Percentiles rank a stretch among this genome's conserved stretches.
Conservation (phyloP, 2,329 filamentous ascomycete genomes). For the Fusarium drepaniforme region DNA sequence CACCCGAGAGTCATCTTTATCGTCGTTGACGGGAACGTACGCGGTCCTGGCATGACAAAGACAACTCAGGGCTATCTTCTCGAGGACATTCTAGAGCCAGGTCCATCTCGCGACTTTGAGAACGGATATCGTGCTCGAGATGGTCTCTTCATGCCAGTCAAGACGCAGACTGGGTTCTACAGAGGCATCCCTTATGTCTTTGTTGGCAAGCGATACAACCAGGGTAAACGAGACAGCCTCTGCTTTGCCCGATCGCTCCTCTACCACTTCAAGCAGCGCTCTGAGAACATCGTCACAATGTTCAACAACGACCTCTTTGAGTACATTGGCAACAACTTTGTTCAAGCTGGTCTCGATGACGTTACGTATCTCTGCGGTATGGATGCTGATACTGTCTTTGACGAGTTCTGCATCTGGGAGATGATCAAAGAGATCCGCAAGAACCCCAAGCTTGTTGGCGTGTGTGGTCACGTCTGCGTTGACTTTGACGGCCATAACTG, state of each 20-base stretch:
- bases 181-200: constrained; percentile 60
- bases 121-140: constrained; percentile 61
- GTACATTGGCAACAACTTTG: constrained; percentile 53
- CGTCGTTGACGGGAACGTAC: constrained; percentile 61
- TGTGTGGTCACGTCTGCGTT: constrained; percentile 62
- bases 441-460: constrained; percentile 58
- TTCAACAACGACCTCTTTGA: constrained; percentile 60
- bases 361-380: constrained; percentile 60
- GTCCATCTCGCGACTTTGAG: constrained; percentile 50
- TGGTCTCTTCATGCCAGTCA: constrained; percentile 59
- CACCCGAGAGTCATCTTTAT: constrained; percentile 60
- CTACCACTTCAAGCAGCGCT: constrained; percentile 60
- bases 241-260: constrained; percentile 63
- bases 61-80: constrained; percentile 61
- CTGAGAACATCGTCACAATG: constrained; percentile 56
- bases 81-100: constrained; percentile 58
- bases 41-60: constrained; percentile 60
- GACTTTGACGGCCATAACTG: constrained; percentile 58
- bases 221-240: constrained; percentile 63
- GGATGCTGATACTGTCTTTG: constrained; percentile 63
- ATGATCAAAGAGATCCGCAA: constrained; percentile 58
- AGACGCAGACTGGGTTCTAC: constrained; percentile 57
- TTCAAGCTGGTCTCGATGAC: constrained; percentile 53
- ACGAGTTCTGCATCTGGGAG: constrained; percentile 57
- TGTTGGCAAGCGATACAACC: constrained; percentile 62